Conservation (phyloP, 768 basidiomycete genomes). For the Lepiota venenata region DNA sequence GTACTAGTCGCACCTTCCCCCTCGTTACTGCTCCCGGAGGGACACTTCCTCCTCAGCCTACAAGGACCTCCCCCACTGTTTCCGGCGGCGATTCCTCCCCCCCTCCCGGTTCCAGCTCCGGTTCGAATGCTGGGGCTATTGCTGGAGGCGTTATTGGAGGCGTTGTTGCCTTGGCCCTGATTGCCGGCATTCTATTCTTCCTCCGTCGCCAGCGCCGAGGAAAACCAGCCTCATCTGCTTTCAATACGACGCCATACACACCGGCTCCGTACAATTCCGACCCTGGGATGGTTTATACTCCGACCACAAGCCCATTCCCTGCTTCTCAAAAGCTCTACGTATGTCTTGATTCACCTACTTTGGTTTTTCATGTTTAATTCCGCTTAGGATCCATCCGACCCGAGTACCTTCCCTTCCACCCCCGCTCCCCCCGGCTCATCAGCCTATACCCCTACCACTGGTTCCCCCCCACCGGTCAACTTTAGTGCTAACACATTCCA, state of each 20-base stretch:
- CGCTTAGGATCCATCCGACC: conserved; percentile 35
- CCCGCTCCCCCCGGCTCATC: conserved; percentile 9
- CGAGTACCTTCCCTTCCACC: conserved; percentile 35
- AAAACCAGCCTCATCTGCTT: conserved; percentile 12
- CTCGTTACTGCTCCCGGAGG: neutral
- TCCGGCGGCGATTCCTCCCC: neutral
- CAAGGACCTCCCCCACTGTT: neutral
- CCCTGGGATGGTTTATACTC: conserved; percentile 18
- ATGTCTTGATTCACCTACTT: conserved; percentile 15
- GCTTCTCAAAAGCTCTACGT: conserved; percentile 34
- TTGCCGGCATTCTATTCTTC: conserved; percentile 34
- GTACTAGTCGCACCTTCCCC: neutral
- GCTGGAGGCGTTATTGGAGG: conserved; percentile 64
- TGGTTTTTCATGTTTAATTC: neutral
- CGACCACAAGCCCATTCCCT: conserved; percentile 17
- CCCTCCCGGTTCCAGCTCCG: neutral
- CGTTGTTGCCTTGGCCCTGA: conserved; percentile 40
- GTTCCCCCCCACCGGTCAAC: conserved; percentile 12
- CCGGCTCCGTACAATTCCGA: conserved; percentile 16
- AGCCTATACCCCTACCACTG: conserved; percentile 11
- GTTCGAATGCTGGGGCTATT: conserved; percentile 28
- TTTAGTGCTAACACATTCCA: conserved; percentile 15
- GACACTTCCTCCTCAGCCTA: neutral
- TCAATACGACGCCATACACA: conserved; percentile 5
- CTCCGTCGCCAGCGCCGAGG: conserved; percentile 17